Base-by-base conservation (phyloP, 1,284 basidiomycete species). In the Pseudozyma hubeiensis region DNA sequence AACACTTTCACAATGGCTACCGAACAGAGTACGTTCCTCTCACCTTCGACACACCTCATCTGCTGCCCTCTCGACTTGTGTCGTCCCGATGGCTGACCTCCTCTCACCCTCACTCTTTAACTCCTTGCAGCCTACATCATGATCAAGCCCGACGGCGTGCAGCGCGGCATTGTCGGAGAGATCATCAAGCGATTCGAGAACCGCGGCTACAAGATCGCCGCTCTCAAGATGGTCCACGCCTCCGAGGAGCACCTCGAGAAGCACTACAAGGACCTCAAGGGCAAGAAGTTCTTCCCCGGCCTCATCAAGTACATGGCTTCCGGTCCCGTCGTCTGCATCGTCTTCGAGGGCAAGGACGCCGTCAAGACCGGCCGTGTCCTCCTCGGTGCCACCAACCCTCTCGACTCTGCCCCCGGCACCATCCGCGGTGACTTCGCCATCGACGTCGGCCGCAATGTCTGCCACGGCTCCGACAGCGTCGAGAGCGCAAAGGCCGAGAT, bases 321-420 rank as follows among this genome's bases (percentile, higher is more conserved):
- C 73, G 96, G 96, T 74, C 96, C 96, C 80, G 96, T 99, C 80
- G 91, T 97, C 83, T 93, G 89, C 84, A 97, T 97, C 90, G 96
- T 96, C 83, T 97, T 94, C 90, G 89, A 97, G 87, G 96, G 96
- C 81, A 91, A 95, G 82, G 93, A 82, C 61, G 81, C 81, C 52
- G 81, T 84, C 53, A 81, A 80, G 76, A 78, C 78, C 62, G 94
- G 94, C 81, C 93, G 94, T 87, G 89, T 86, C 85, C 94, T 98
- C 90, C 92, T 99, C 81, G 94, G 96, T 85, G 91, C 94, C 51
- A 98, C 97, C 85, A 97, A 99, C 91, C 97, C 96, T 66, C 90
- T 98, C 71, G 89, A 89, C 54, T 97, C 95, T 73, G 88, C 90
- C 73, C 90, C 93, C 48, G 82, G 82, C 37, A 84, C 81, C 54